Percentiles rank a stretch among this genome's conserved stretches.
Evolutionary conservation across 1,139 yeast genomes (phyloP).

Genomic region (Spencermartinsiella ligniputridi): DNA sequence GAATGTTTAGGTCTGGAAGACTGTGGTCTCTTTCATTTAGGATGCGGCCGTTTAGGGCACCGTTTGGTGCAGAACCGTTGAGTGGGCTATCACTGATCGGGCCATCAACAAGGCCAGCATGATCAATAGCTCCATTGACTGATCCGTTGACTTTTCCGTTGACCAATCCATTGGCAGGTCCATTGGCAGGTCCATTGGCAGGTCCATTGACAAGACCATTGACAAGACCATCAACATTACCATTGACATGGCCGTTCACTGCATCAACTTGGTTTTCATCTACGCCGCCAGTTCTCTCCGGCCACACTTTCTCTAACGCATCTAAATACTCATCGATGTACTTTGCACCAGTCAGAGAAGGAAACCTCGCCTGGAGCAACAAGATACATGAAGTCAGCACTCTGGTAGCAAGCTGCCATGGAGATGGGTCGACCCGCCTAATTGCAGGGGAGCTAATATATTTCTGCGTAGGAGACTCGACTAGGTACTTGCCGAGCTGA

Average conservation of each 20-base stretch:
- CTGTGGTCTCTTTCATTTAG: background rate
- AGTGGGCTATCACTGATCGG: background rate
- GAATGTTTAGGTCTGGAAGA: slow-evolving; percentile 34
- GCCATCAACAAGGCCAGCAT: background rate
- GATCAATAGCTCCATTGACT: background rate
- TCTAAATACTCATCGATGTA: slow-evolving; percentile 41
- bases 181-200: background rate
- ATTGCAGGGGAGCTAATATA: slow-evolving; percentile 44
- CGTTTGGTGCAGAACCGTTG: background rate
- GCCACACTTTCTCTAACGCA: slow-evolving; percentile 34
- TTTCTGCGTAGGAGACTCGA: slow-evolving; percentile 54
- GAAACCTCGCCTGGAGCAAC: slow-evolving; percentile 39
- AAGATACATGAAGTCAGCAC: slow-evolving; percentile 36
- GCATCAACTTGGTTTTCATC: slow-evolving; percentile 5
- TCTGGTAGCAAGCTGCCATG: slow-evolving; percentile 43
- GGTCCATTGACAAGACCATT: background rate
- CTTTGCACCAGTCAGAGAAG: slow-evolving; percentile 36
- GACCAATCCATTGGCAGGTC: background rate
- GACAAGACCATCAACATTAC: slow-evolving; percentile 26
- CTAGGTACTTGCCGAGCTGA: slow-evolving; percentile 54
- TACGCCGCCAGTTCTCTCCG: slow-evolving; percentile 31
- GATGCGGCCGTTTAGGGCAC: background rate
- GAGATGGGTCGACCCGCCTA: slow-evolving; percentile 41
- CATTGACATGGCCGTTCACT: background rate
- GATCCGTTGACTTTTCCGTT: slow-evolving; percentile 5